Percentiles rank a stretch among this genome's conserved stretches.
These are phyloP conservation scores for Pugionium cornutum DNA, from an alignment of 345 rosid genomes.

Conservation along the genomic window DNA sequence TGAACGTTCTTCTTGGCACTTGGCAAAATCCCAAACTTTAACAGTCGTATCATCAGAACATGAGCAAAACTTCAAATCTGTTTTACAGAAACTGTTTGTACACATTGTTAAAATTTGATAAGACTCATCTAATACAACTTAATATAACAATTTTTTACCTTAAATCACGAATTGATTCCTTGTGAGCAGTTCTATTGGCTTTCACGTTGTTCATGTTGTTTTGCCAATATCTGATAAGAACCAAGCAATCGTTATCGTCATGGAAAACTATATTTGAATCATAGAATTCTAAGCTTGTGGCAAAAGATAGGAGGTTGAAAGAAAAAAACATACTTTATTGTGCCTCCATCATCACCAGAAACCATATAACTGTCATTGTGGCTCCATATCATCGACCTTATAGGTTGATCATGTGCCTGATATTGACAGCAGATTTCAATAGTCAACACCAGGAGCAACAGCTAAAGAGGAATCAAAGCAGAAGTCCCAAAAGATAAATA, in stretches of 20 bases:
- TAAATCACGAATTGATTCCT: constrained; percentile 87
- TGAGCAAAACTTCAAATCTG: constrained; percentile 97
- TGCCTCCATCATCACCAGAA: constrained; percentile 98
- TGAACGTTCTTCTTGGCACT: constrained; percentile 88
- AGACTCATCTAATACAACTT: not conserved
- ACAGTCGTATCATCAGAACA: constrained; percentile 98
- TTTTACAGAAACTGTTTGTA: constrained; percentile 84
- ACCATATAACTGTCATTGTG: constrained; percentile 98
- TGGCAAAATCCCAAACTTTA: constrained; percentile 97
- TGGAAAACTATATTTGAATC: constrained; percentile 2
- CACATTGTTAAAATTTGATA: constrained; percentile 27
- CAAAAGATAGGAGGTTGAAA: constrained; percentile 15
- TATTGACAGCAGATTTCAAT: constrained; percentile 46
- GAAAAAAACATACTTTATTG: constrained; percentile 61
- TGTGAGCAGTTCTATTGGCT: constrained; percentile 93
- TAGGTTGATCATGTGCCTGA: constrained; percentile 99
- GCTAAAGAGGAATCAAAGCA: not conserved
- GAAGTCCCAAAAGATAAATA: constrained; percentile 4
- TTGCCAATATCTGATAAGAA: constrained; percentile 86
- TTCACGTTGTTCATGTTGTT: constrained; percentile 97
- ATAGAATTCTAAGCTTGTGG: constrained; percentile 2
- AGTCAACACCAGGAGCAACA: constrained; percentile 14
- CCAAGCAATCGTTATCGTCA: constrained; percentile 2
- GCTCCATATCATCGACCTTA: constrained; percentile 98
- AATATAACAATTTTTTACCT: constrained; percentile 50